These are phyloP conservation scores for Silene latifolia DNA, from an alignment of 148 eudicot species.

Conservation along the genomic window DNA sequence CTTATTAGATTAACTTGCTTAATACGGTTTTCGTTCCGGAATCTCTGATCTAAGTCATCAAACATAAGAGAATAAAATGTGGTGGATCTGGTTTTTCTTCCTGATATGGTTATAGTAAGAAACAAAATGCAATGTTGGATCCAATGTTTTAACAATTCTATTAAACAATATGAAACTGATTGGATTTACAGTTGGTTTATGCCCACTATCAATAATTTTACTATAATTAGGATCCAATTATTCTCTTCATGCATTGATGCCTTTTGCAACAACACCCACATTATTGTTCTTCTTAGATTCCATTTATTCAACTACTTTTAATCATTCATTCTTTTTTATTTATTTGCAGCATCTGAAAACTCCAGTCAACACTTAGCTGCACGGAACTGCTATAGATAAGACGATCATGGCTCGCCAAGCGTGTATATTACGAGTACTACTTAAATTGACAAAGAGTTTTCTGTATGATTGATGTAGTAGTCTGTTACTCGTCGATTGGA, in stretches of 20 bases:
- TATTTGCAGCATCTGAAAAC: constrained; percentile 25
- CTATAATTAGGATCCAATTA: constrained; percentile 21
- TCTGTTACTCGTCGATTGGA: constrained; percentile 6
- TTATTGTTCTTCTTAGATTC: constrained; percentile 1
- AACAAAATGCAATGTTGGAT: constrained; percentile 11
- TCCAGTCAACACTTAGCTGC: constrained; percentile 8
- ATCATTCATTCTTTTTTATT: constrained; percentile 7
- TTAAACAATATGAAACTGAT: background rate
- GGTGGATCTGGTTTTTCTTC: background rate
- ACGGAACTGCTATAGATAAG: background rate
- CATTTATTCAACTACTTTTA: constrained; percentile 15
- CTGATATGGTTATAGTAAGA: background rate
- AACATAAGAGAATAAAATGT: background rate
- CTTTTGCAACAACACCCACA: constrained; percentile 12
- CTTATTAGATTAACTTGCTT: no score
- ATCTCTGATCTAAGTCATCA: background rate
- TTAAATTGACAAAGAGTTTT: constrained; percentile 1
- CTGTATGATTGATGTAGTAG: background rate
- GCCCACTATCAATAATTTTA: constrained; percentile 6
- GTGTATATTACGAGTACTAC: constrained; percentile 16
- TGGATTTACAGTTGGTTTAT: constrained; percentile 18
- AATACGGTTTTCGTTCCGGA: background rate
- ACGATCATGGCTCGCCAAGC: constrained; percentile 6
- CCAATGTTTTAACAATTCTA: background rate
- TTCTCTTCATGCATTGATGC: background rate